Evolutionary conservation across 257 asterid genomes (phyloP).

Genomic region (Rhazya stricta): DNA sequence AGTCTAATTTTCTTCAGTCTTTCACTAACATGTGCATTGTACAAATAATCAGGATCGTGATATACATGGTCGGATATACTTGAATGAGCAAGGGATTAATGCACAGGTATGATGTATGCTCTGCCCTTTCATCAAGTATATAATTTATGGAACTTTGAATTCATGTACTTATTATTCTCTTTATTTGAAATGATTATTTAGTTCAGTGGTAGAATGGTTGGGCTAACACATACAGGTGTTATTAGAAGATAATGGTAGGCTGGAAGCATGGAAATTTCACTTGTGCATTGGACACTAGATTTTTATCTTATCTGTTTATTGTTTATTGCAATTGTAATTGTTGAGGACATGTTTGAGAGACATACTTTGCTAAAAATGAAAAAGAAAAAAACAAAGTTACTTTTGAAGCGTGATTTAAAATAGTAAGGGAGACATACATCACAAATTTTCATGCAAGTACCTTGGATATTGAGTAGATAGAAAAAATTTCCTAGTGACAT

Average conservation of each 20-base stretch:
- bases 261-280: not conserved
- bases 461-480: not conserved
- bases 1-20: too few relatives aligned
- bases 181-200: not conserved
- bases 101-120: conserved; percentile 63
- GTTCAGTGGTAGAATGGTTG: not conserved
- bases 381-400: not conserved
- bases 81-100: conserved; percentile 92
- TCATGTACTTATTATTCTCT: not conserved
- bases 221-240: not conserved
- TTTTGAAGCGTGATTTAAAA: not conserved
- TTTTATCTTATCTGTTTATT: not conserved
- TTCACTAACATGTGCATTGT: conserved; percentile 14
- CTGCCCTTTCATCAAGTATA: not conserved
- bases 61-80: conserved; percentile 80
- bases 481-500: not conserved
- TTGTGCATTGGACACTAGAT: not conserved
- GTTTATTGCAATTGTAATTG: not conserved
- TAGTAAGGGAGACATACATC: not conserved
- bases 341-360: not conserved
- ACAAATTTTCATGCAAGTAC: not conserved
- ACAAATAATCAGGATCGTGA: conserved; percentile 63
- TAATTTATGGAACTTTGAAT: not conserved
- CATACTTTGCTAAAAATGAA: not conserved
- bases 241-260: not conserved